phyloP scores from a whole-genome alignment of 257 asterid genomes.

The Penstemon newberryi region DNA sequence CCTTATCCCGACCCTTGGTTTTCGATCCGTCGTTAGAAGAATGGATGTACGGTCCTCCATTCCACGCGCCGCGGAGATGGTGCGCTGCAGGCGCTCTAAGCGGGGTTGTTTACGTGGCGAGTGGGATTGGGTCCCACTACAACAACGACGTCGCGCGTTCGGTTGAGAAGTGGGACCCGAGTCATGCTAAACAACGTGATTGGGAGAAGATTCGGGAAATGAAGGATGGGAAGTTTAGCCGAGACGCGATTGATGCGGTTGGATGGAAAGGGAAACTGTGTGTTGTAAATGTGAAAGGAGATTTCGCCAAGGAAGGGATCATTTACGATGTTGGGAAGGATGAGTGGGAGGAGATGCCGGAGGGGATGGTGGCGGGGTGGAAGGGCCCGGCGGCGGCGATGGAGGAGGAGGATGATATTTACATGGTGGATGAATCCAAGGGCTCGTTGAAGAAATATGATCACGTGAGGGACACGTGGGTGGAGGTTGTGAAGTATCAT shows the following conservation, averaged over 20 bases:
- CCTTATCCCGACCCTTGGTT: conserved; percentile 58
- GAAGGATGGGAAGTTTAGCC: conserved; percentile 67
- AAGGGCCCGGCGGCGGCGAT: conserved; percentile 78
- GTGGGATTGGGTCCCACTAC: conserved; percentile 80
- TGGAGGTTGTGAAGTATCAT: conserved; percentile 37
- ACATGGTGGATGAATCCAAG: conserved; percentile 60
- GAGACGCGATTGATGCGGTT: conserved; percentile 81
- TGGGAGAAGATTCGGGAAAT: conserved; percentile 62
- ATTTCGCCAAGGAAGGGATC: conserved; percentile 63
- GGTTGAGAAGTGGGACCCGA: conserved; percentile 63
- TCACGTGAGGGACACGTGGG: conserved; percentile 54
- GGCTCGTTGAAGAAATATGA: conserved; percentile 57
- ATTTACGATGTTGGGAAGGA: conserved; percentile 51
- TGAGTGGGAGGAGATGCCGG: conserved; percentile 74
- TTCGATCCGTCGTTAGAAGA: conserved; percentile 40
- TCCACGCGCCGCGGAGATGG: conserved; percentile 73
- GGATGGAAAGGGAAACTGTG: conserved; percentile 82
- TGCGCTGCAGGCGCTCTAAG: conserved; percentile 61
- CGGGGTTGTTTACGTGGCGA: conserved; percentile 57
- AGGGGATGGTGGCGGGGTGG: conserved; percentile 83
- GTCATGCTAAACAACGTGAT: conserved; percentile 28
- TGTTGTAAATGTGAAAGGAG: conserved; percentile 83
- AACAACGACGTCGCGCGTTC: conserved; percentile 57
- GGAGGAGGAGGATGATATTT: conserved; percentile 64
- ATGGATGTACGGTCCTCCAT: conserved; percentile 63